phyloP scores from a whole-genome alignment of 352 stramenopile genomes.

The Phytopythium litorale region DNA sequence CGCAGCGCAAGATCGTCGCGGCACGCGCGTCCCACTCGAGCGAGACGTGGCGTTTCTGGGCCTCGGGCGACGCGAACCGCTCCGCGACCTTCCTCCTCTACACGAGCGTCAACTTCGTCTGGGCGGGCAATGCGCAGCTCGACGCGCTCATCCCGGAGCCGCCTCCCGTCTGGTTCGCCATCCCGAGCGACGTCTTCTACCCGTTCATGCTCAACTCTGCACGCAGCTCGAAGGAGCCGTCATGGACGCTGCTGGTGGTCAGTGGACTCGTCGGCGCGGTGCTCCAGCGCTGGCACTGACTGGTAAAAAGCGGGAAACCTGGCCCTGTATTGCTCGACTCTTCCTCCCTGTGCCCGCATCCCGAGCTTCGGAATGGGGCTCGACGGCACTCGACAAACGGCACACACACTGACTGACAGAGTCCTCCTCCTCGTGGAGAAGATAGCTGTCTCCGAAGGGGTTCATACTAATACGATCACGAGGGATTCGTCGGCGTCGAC shows the following conservation, averaged over 20 bases:
- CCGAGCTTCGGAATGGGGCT: neutral
- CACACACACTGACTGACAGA: conserved; percentile 3
- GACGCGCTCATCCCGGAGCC: conserved; percentile 32
- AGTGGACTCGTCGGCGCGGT: neutral
- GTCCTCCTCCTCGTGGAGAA: neutral
- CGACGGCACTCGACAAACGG: neutral
- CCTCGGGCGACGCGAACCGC: conserved; percentile 5
- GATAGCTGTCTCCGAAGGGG: neutral
- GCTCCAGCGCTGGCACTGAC: neutral
- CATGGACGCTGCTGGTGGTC: neutral
- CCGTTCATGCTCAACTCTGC: conserved; percentile 31
- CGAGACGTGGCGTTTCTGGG: conserved; percentile 36
- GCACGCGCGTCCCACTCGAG: conserved; percentile 26
- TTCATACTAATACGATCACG: conserved; percentile 12
- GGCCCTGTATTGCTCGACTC: conserved; percentile 5
- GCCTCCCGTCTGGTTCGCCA: conserved; percentile 48
- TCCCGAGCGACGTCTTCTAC: conserved; percentile 50
- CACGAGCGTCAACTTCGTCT: conserved; percentile 32
- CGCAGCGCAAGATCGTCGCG: conserved; percentile 43
- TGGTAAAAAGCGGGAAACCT: neutral
- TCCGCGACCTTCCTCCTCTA: conserved; percentile 24
- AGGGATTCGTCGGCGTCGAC: conserved; percentile 4
- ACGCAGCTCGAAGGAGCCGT: neutral
- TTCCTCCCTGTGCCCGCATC: neutral
- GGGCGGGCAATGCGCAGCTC: conserved; percentile 12